phyloP scores from a whole-genome alignment of 2,329 filamentous ascomycete genomes.

The Fusarium paranaense region DNA sequence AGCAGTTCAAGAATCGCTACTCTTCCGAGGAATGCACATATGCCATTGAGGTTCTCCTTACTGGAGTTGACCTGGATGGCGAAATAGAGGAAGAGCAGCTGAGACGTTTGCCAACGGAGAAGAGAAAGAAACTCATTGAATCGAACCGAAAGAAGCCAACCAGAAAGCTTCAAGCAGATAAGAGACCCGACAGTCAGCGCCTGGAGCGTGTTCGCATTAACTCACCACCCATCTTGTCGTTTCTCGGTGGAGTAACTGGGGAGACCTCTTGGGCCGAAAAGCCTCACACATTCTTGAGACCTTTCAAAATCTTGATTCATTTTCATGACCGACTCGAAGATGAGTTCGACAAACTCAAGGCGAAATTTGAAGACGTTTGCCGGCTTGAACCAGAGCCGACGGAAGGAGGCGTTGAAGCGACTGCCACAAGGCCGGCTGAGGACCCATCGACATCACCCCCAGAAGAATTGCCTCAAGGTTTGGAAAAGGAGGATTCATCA shows the following conservation, averaged over 20 bases:
- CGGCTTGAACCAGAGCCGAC: too few relatives aligned
- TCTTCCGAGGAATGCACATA: background rate
- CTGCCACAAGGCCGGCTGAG: too few relatives aligned
- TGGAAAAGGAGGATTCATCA: too few relatives aligned
- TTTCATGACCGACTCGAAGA: background rate
- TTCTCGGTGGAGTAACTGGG: background rate
- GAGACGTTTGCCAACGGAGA: background rate
- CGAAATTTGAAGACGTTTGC: background rate
- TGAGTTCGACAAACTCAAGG: background rate
- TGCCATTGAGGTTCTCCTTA: background rate
- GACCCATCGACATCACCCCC: too few relatives aligned
- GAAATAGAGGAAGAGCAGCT: background rate
- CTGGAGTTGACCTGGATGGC: background rate
- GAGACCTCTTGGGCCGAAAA: background rate
- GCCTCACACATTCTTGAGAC: background rate
- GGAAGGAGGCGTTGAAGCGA: too few relatives aligned
- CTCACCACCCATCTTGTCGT: background rate
- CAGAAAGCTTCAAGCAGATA: background rate
- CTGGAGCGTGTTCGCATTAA: conserved; percentile 1
- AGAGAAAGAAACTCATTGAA: background rate
- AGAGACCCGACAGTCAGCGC: background rate
- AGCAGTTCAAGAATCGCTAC: conserved; percentile 3
- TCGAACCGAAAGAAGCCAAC: background rate
- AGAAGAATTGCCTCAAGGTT: too few relatives aligned
- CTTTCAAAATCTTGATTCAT: background rate